phyloP scores from a whole-genome alignment of 164 flowering plant species.

The Buxus sempervirens region DNA sequence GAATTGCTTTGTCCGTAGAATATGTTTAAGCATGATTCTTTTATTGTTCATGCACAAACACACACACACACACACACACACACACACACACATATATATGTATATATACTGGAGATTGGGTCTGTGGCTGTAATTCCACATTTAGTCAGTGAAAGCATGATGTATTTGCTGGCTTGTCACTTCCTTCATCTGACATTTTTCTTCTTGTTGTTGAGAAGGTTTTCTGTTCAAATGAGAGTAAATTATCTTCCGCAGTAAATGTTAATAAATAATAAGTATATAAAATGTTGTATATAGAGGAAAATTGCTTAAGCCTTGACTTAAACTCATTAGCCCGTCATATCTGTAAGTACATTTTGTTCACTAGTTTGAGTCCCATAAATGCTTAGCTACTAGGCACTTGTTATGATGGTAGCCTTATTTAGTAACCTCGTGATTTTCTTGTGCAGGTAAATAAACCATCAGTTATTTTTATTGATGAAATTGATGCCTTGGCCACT shows the following conservation, averaged over 20 bases:
- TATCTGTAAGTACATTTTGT: background rate
- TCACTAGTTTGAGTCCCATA: background rate
- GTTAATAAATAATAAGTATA: too few species aligned
- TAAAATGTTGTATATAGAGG: background rate
- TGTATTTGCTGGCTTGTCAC: background rate
- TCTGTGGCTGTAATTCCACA: background rate
- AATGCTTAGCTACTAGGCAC: background rate
- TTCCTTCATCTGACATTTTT: background rate
- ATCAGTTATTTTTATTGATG: slow-evolving; percentile 94
- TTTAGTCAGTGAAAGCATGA: background rate
- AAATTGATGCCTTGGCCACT: slow-evolving; percentile 93
- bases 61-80: too few species aligned
- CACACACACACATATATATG: too few species aligned
- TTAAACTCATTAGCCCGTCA: background rate
- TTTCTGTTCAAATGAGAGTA: background rate
- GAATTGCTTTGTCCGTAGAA: background rate
- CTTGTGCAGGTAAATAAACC: slow-evolving; percentile 88
- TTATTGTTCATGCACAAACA: too few species aligned
- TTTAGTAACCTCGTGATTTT: slow-evolving; percentile 10
- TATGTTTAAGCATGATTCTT: too few species aligned
- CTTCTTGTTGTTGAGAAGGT: background rate
- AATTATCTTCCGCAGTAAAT: background rate
- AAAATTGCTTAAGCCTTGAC: background rate
- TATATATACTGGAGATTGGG: background rate
- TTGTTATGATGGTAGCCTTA: background rate